phyloP scores from a whole-genome alignment of 495 filamentous ascomycete genomes.

The Neurospora cerealis region DNA sequence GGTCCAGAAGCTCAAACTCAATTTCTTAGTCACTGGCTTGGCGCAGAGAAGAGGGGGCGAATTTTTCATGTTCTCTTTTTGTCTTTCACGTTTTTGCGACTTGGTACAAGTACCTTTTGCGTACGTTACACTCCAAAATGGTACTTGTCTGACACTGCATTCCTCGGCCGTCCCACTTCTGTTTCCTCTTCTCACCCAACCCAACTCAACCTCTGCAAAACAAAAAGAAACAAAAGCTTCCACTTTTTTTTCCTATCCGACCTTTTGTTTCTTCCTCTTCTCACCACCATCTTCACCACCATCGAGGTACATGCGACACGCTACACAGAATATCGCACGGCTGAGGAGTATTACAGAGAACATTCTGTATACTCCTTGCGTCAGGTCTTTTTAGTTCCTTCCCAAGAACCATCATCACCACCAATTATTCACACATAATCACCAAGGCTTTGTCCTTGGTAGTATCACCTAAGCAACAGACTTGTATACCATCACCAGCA shows the following conservation, averaged over 20 bases:
- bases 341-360: conserved; percentile 51
- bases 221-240: not conserved
- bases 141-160: not conserved
- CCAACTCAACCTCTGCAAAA: not conserved
- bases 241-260: not conserved
- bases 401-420: conserved; percentile 5
- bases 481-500: not conserved
- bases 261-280: not conserved
- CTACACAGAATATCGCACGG: conserved; percentile 35
- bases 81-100: not conserved
- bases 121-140: not conserved
- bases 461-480: not conserved
- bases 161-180: not conserved
- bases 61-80: not conserved
- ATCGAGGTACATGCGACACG: conserved; percentile 5
- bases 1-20: not conserved
- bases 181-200: not conserved
- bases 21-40: not conserved
- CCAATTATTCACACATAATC: not conserved
- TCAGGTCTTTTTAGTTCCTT: conserved; percentile 35
- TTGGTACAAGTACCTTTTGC: not conserved
- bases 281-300: conserved; percentile 22
- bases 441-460: not conserved
- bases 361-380: conserved; percentile 53
- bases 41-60: not conserved